Evolutionary conservation across 306 rosid genomes (phyloP).

Genomic region (Canavalia gladiata): DNA sequence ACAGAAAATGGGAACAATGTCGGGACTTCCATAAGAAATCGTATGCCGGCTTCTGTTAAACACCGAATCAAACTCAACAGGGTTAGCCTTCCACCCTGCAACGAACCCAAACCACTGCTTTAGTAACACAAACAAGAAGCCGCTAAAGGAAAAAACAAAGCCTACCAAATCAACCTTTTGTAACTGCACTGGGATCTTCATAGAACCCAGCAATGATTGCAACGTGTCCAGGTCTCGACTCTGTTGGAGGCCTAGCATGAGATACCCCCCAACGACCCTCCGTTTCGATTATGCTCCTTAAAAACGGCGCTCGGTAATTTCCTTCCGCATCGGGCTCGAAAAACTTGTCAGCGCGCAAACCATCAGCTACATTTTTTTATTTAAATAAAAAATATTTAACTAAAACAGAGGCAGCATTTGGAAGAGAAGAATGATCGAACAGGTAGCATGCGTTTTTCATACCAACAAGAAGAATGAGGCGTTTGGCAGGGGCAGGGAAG

Average conservation of each 20-base stretch:
- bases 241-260: constrained; percentile 97
- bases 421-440: too few relatives aligned
- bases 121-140: constrained; percentile 1
- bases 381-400: background rate
- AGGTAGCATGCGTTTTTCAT: background rate
- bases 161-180: constrained; percentile 65
- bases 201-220: constrained; percentile 90
- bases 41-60: constrained; percentile 86
- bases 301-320: constrained; percentile 79
- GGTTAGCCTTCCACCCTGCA: constrained; percentile 97
- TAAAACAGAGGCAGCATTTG: background rate
- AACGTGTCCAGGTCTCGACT: constrained; percentile 94
- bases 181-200: constrained; percentile 95
- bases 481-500: constrained; percentile 82
- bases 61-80: constrained; percentile 92
- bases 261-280: constrained; percentile 98
- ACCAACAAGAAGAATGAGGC: constrained; percentile 82
- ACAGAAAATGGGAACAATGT: constrained; percentile 90
- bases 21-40: constrained; percentile 87
- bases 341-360: constrained; percentile 92
- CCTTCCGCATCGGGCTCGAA: constrained; percentile 79
- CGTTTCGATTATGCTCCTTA: constrained; percentile 69
- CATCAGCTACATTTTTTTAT: constrained; percentile 71
- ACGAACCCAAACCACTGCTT: constrained; percentile 40
- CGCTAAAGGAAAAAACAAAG: background rate